Evolutionary conservation across 108 stramenopile genomes (phyloP).

Genomic region (Schizochytrium sp.): DNA sequence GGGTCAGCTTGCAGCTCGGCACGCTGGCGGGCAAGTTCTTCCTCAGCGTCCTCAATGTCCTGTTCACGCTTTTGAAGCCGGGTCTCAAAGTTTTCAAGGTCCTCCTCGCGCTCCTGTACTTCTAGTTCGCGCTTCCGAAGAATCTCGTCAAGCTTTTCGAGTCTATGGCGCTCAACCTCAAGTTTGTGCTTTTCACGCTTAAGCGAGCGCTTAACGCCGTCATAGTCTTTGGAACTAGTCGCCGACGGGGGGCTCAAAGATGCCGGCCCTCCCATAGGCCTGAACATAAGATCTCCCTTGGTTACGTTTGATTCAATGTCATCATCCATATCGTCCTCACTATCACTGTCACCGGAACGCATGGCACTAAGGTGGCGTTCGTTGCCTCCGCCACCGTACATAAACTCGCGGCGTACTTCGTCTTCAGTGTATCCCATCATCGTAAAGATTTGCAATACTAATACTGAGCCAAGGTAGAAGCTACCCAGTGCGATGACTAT

Average conservation of each 20-base stretch:
- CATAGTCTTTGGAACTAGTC: not conserved
- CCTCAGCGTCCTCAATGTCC: constrained; percentile 1
- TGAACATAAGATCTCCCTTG: not conserved
- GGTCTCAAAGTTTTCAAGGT: constrained; percentile 12
- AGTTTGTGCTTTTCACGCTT: constrained; percentile 23
- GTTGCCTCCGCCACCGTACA: not conserved
- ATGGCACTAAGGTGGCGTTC: not conserved
- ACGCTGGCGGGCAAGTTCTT: not conserved
- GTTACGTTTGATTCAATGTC: not conserved
- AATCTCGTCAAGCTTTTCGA: constrained; percentile 28
- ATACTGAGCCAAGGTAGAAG: constrained; percentile 4
- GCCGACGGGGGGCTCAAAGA: not conserved
- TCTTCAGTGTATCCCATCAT: constrained; percentile 12
- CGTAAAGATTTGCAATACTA: not conserved
- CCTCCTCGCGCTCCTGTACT: constrained; percentile 26
- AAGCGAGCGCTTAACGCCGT: constrained; percentile 25
- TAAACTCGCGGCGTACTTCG: constrained; percentile 25
- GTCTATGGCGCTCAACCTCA: constrained; percentile 14
- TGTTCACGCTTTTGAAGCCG: not conserved
- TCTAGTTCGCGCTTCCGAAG: not conserved
- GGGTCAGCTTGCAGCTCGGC: not conserved
- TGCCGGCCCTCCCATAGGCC: not conserved
- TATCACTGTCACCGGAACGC: not conserved
- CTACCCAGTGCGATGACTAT: not conserved
- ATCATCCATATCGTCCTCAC: not conserved